phyloP scores from a whole-genome alignment of 805 yeast species.

The Metschnikowia cerradonensis region DNA sequence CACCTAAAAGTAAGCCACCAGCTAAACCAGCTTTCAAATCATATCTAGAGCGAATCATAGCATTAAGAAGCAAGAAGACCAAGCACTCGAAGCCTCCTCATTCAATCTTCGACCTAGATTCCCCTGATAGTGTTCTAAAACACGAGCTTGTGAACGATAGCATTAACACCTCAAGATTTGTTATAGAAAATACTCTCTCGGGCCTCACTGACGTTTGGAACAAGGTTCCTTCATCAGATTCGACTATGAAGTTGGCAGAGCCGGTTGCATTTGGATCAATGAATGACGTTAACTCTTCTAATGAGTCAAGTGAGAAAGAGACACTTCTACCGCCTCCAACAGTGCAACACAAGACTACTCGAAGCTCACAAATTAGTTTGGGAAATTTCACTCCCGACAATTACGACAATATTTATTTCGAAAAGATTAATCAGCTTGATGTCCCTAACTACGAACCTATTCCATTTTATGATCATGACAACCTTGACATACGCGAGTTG shows the following conservation, averaged over 20 bases:
- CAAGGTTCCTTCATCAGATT: not conserved
- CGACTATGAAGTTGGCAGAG: conserved; percentile 11
- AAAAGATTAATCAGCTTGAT: conserved; percentile 11
- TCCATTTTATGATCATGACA: conserved; percentile 7
- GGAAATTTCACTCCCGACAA: conserved; percentile 7
- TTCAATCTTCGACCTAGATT: conserved; percentile 9
- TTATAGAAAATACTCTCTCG: conserved; percentile 16
- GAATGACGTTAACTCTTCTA: conserved; percentile 6
- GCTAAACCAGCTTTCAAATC: conserved; percentile 20
- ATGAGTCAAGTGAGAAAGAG: conserved; percentile 15
- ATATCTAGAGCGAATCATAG: conserved; percentile 31
- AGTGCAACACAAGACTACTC: not conserved
- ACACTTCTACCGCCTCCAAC: not conserved
- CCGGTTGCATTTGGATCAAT: conserved; percentile 16
- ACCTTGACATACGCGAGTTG: not conserved
- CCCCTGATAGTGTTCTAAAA: conserved; percentile 3
- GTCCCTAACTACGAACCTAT: conserved; percentile 15
- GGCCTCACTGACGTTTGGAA: conserved; percentile 13
- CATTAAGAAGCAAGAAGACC: conserved; percentile 11
- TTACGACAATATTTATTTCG: conserved; percentile 9
- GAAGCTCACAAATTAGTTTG: conserved; percentile 8
- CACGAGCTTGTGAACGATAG: conserved; percentile 1
- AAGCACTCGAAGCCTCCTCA: not conserved
- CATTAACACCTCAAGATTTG: conserved; percentile 15
- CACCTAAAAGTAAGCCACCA: not conserved